Percentiles rank a stretch among this genome's conserved stretches.
These are phyloP conservation scores for Phoma sp. DNA, from an alignment of 2,329 filamentous ascomycete species.

Conservation along the genomic window DNA sequence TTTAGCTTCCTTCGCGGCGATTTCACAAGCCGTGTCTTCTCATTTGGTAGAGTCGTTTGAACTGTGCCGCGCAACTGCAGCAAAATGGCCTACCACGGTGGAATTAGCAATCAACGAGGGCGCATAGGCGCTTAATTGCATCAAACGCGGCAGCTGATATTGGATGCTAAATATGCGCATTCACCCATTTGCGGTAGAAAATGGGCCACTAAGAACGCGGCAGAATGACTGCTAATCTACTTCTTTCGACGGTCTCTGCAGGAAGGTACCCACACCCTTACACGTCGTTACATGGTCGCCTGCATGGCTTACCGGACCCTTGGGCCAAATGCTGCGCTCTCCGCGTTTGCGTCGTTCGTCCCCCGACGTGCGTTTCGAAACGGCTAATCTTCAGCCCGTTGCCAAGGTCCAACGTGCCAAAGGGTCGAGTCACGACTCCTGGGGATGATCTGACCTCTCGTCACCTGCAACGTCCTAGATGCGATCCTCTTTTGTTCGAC, in stretches of 20 bases:
- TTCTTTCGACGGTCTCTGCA: conserved; percentile 9
- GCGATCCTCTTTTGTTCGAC: background rate
- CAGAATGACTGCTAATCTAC: conserved; percentile 12
- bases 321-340: conserved; percentile 15
- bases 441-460: conserved; percentile 3
- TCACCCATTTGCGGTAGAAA: no score
- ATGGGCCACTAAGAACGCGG: background rate
- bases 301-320: conserved; percentile 14
- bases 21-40: conserved; percentile 31
- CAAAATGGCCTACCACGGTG: conserved; percentile 23
- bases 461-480: background rate
- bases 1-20: conserved; percentile 38
- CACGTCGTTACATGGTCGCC: background rate
- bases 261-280: conserved; percentile 3
- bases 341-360: conserved; percentile 3
- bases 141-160: conserved; percentile 19
- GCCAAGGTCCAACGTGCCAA: conserved; percentile 7
- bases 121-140: conserved; percentile 40
- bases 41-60: conserved; percentile 29
- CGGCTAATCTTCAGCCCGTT: conserved; percentile 1
- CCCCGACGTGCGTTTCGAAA: background rate
- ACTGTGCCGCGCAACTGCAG: conserved; percentile 31
- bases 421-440: background rate
- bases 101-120: conserved; percentile 22
- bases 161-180: conserved; percentile 26